Percentiles rank a stretch among this genome's conserved stretches.
Conservation (phyloP, 2,329 filamentous ascomycete species). For the Neofusicoccum ribis region DNA sequence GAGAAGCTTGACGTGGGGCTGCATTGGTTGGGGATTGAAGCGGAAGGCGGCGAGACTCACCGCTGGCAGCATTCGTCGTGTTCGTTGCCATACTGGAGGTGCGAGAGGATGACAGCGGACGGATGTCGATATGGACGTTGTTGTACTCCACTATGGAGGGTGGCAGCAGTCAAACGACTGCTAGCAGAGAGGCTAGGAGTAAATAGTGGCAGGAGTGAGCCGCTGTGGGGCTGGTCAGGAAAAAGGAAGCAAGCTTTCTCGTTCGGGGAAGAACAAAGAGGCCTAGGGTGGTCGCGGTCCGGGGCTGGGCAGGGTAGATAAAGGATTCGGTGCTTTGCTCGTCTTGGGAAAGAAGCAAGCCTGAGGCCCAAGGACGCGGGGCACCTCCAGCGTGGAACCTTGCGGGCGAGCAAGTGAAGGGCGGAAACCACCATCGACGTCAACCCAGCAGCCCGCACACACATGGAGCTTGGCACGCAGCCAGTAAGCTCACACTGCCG, state of each 20-base stretch:
- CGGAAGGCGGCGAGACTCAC: background rate
- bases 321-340: background rate
- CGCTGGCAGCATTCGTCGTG: conserved; percentile 5
- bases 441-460: background rate
- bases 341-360: background rate
- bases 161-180: background rate
- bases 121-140: conserved; percentile 20
- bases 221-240: background rate
- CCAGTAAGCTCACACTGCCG: background rate
- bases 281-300: background rate
- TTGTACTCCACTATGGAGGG: conserved; percentile 18
- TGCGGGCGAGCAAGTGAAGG: background rate
- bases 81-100: conserved; percentile 16
- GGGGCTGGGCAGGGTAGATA: conserved; percentile 3
- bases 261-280: conserved; percentile 1
- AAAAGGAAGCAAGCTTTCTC: conserved; percentile 13
- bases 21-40: background rate
- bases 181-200: conserved; percentile 1
- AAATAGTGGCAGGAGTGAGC: background rate
- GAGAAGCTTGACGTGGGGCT: background rate
- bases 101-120: conserved; percentile 4
- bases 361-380: background rate
- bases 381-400: background rate
- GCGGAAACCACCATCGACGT: background rate
- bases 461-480: background rate